Evolutionary conservation across 2,329 filamentous ascomycete genomes (phyloP).

Genomic region (Fusarium sp.): DNA sequence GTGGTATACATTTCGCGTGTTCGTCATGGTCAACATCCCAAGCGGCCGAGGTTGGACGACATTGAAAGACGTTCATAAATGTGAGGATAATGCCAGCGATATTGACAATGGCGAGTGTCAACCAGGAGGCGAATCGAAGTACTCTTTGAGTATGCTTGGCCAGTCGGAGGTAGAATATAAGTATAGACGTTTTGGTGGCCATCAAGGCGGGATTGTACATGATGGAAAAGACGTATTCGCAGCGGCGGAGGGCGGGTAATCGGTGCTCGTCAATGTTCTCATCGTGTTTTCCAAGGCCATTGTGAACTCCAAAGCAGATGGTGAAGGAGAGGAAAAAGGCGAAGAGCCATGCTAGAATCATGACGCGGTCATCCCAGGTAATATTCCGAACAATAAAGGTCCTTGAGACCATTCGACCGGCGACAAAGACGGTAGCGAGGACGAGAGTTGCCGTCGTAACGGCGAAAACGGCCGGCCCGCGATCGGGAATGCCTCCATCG

Average conservation of each 20-base stretch:
- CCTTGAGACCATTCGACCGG: slow-evolving; percentile 80
- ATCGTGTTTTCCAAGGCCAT: slow-evolving; percentile 80
- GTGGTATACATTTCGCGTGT: slow-evolving; percentile 65
- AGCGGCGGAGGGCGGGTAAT: slow-evolving; percentile 67
- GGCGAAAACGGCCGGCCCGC: slow-evolving; percentile 75
- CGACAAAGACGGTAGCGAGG: slow-evolving; percentile 81
- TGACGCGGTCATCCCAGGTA: slow-evolving; percentile 85
- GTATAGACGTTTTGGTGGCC: slow-evolving; percentile 92
- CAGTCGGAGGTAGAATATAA: slow-evolving; percentile 90
- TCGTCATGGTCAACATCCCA: slow-evolving; percentile 65
- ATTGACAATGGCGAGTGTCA: slow-evolving; percentile 83
- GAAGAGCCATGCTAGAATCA: slow-evolving; percentile 83
- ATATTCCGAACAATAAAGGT: slow-evolving; percentile 80
- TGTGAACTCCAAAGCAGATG: slow-evolving; percentile 74
- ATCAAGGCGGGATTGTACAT: slow-evolving; percentile 88
- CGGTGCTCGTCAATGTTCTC: slow-evolving; percentile 68
- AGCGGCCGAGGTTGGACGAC: slow-evolving; percentile 79
- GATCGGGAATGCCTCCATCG: slow-evolving; percentile 60
- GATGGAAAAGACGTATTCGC: slow-evolving; percentile 76
- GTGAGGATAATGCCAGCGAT: slow-evolving; percentile 84
- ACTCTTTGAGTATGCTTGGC: slow-evolving; percentile 83
- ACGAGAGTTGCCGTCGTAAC: slow-evolving; percentile 79
- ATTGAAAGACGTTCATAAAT: slow-evolving; percentile 90
- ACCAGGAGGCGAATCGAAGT: slow-evolving; percentile 86
- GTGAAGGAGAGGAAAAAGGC: slow-evolving; percentile 77